Evolutionary conservation across 31 red algal species (phyloP), one percentile per base, ranked within the genome.

Genomic region (Porphyra umbilicalis): DNA sequence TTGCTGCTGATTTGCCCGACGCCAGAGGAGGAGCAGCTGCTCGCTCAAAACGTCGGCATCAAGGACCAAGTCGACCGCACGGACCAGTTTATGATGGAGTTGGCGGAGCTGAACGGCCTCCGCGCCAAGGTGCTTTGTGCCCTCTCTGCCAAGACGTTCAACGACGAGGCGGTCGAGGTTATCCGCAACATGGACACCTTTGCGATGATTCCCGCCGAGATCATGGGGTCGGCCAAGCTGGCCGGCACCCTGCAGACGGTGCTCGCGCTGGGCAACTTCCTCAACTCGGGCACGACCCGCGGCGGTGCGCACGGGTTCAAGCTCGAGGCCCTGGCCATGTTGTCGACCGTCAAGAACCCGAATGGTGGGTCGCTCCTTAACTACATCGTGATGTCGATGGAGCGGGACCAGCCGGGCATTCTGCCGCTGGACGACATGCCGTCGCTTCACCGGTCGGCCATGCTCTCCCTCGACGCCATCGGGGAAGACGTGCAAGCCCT

Each of bases 281-380:
- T 98, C 20, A 98, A 98, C 82, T 92, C 90, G 33, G 96, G 96
- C 80, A 98, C 96, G 33, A 83, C 84, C 67, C 83, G 91, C 1
- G 96, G 96, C n/a, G 92, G 92, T 32, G 92, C 92, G 20, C 92
- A 90, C 80, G 96, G 96, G 8, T 98, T 93, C 89, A 97, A 97
- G 82, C 79, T 97, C 31, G 94, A 97, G 75, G 91, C 90, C 7
- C 84, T 97, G 32, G 88, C 94, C 37, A 93, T 89, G 86, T 84
- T 97, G 14, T 36, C 44, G 29, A 97, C 90, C 9, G 88, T 97
- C 31, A 97, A 97, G 84, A 87, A 92, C 76, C 75, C 90, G 29
- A 90, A 88, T 35, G 94, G 94, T 33, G 81, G 90, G 83, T 87
- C 87, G 35, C 71, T 97, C 36, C 81, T 93, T 11, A 88, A 97